These are phyloP conservation scores for Phanerochaete sordida DNA, from an alignment of 768 basidiomycete species.

Conservation along the genomic window DNA sequence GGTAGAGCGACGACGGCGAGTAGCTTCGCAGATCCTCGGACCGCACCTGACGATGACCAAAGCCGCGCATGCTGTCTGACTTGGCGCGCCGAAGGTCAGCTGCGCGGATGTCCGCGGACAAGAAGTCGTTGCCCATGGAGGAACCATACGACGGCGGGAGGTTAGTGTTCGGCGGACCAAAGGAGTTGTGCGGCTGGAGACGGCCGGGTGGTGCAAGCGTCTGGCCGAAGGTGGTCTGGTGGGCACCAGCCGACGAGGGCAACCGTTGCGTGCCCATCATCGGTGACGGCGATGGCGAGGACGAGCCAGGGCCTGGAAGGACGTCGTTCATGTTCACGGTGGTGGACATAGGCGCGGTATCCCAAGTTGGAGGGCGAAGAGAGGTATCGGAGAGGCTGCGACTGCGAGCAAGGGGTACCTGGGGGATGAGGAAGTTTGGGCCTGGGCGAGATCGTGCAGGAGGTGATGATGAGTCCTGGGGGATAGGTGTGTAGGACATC, in stretches of 20 bases:
- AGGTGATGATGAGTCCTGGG: conserved; percentile 3
- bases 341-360: conserved; percentile 34
- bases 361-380: conserved; percentile 54
- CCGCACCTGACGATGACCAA: conserved; percentile 48
- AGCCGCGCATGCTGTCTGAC: conserved; percentile 40
- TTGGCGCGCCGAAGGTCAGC: conserved; percentile 44
- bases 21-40: conserved; percentile 56
- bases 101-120: conserved; percentile 32
- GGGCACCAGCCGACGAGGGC: conserved; percentile 24
- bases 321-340: conserved; percentile 40
- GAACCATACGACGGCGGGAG: neutral
- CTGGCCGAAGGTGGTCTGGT: conserved; percentile 22
- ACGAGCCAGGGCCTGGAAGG: conserved; percentile 27
- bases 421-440: conserved; percentile 27
- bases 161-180: conserved; percentile 8
- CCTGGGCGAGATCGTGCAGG: conserved; percentile 2
- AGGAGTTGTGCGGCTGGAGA: conserved; percentile 13
- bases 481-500: conserved; percentile 15
- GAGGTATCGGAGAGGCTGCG: conserved; percentile 63
- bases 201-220: conserved; percentile 7
- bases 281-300: conserved; percentile 17
- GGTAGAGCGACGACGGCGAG: conserved; percentile 29
- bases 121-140: conserved; percentile 21
- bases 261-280: conserved; percentile 12
- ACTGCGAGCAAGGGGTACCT: conserved; percentile 34